Base-by-base conservation (phyloP, 2,329 filamentous ascomycete species). In the Ophiostoma ulmi region DNA sequence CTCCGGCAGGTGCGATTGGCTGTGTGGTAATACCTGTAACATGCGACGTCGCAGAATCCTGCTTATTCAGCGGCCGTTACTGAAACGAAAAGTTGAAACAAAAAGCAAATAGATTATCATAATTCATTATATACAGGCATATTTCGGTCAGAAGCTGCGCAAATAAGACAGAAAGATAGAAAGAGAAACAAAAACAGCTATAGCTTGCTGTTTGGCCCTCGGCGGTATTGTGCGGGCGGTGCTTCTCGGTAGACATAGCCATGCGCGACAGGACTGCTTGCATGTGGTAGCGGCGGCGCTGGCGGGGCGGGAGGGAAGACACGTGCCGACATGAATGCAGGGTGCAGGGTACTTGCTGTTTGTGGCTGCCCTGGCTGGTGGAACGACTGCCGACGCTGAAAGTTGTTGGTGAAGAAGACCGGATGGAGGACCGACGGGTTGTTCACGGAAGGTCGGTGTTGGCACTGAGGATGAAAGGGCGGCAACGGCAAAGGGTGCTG, bases 331-430 rank as follows among this genome's bases (percentile, higher is more conserved):
- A 68, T 36, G 48, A 41, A 52, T 58, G 17, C 70, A 35, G 14
- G 70, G 75, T 7, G 72, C 70, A 35, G 75, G 76, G 72, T 74
- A 72, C 58, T 71, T 75, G 38, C 68, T 48, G 44, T 76, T 72
- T 11, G 74, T 77, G 39, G 13, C 5, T 26, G 26, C n/a, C 67
- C 31, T 2, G 85, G 83, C 22, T 65, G 68, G 13, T 41, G 48
- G 41, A 61, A 70, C 36, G 71, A 58, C 31, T 65, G 67, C n/a
- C 71, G 66, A 75, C 84, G 86, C 71, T 85, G 85, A 68, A 92
- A 80, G 69, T 83, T 83, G 39, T 86, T 82, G 0, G 90, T 91
- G 80, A 93, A 93, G 80, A 94, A 94, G 1, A 92, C 91, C 0
- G 91, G 91, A 74, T 94, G 91, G 36, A 86, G 81, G 55, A 82